Evolutionary conservation across 2,329 filamentous ascomycete species (phyloP), one percentile per base, ranked within the genome.

Genomic region (Hymenoscyphus salicellus): DNA sequence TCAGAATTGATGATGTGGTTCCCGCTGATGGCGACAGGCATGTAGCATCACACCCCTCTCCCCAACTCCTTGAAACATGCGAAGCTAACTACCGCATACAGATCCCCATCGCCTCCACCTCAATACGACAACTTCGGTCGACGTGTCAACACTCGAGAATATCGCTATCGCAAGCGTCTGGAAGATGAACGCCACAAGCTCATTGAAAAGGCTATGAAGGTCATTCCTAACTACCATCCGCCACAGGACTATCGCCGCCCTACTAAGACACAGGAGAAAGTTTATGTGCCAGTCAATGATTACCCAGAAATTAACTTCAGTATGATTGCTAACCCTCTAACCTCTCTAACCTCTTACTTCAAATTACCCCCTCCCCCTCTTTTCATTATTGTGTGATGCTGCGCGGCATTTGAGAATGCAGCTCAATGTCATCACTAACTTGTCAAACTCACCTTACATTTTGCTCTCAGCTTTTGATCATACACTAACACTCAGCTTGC

Each of bases 261-360:
- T 68, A 98, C 94, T 79, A 99, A 99, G 90, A 99, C 95, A 78
- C 95, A 99, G 82, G 95, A 99, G 86, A 99, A 99, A 86, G 96
- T 99, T 90, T 99, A 99, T 79, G 95, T 99, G 79, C 95, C 95
- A 79, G 95, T 99, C 83, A 99, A 99, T 87, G 95, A 99, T 81
- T 99, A 99, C 80, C 95, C 95, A 85, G 95, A 99, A 81, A 98
- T 99, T 89, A 99, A 99, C 90, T 99, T 99, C 92, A 99, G 95
- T 99, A 97, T 94, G 94, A 94, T 95, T 93, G 89, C 93, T 97
- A 97, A 97, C 92, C 93, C 92, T 93, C 88, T 89, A 89, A 91
- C 88, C 83, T 79, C 84, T 86, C 88, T 90, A 89, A 90, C 80
- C 76, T 75, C 76, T 52, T 74, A 49, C 71, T 75, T 69, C 65